phyloP scores from a whole-genome alignment of 495 filamentous ascomycete genomes.

The Acidomyces sp. region DNA sequence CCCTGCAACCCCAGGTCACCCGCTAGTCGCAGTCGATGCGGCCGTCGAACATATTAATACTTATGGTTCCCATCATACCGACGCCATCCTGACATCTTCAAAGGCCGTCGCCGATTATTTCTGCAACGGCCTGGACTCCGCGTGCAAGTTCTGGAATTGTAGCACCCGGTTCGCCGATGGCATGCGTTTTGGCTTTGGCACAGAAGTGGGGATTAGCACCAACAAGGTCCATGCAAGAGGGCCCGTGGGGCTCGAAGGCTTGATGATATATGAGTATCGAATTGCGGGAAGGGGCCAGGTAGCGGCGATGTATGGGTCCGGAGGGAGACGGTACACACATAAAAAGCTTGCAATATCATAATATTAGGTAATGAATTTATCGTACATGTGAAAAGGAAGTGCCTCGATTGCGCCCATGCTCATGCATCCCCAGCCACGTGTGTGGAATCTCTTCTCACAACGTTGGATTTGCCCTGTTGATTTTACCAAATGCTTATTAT shows the following conservation, averaged over 20 bases:
- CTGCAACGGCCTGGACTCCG: constrained; percentile 72
- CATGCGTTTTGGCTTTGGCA: constrained; percentile 93
- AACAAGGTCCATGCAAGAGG: constrained; percentile 96
- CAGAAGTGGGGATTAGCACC: constrained; percentile 94
- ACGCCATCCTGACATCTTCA: constrained; percentile 68
- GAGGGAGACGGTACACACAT: constrained; percentile 59
- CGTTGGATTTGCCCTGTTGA: too few relatives aligned
- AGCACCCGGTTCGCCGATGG: constrained; percentile 91
- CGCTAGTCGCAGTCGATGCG: constrained; percentile 37
- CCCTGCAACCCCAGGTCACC: constrained; percentile 24
- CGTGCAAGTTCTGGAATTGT: constrained; percentile 94
- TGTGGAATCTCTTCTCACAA: too few relatives aligned
- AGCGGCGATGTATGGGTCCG: constrained; percentile 57
- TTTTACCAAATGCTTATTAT: too few relatives aligned
- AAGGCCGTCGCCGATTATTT: constrained; percentile 56
- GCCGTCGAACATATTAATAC: constrained; percentile 82
- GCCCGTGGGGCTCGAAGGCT: constrained; percentile 82
- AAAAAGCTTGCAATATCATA: constrained; percentile 35
- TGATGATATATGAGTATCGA: constrained; percentile 95
- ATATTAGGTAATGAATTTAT: too few relatives aligned
- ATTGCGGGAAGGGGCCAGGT: constrained; percentile 68
- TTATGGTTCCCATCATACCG: constrained; percentile 90
- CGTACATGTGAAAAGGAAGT: too few relatives aligned
- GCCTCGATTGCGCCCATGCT: too few relatives aligned
- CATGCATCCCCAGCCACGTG: too few relatives aligned